phyloP scores from a whole-genome alignment of 2,329 filamentous ascomycete species.

The Byssothecium circinans region DNA sequence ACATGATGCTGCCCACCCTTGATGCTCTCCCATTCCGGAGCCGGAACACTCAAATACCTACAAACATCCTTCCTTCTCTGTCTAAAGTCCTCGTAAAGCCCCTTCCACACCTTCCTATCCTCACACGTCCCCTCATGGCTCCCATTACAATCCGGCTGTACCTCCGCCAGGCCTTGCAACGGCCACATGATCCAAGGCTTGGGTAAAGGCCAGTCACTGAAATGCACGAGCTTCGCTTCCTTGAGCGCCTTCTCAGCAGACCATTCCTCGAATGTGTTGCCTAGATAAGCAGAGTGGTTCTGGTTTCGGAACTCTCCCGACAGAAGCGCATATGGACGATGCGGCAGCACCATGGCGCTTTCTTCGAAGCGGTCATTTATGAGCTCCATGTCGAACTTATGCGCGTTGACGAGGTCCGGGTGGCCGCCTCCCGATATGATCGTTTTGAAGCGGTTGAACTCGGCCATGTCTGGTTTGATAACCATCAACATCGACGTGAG shows the following conservation, averaged over 20 bases:
- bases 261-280: slow-evolving; percentile 59
- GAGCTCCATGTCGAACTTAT: slow-evolving; percentile 67
- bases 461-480: slow-evolving; percentile 58
- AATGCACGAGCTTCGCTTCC: slow-evolving; percentile 69
- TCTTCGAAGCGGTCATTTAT: slow-evolving; percentile 64
- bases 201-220: slow-evolving; percentile 70
- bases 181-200: slow-evolving; percentile 63
- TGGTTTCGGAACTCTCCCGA: slow-evolving; percentile 63
- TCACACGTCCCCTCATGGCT: slow-evolving; percentile 32
- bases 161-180: slow-evolving; percentile 43
- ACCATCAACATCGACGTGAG: slow-evolving; percentile 66
- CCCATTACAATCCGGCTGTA: slow-evolving; percentile 50
- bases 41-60: slow-evolving; percentile 42
- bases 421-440: slow-evolving; percentile 32
- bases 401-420: slow-evolving; percentile 29
- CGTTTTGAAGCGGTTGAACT: slow-evolving; percentile 48
- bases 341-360: slow-evolving; percentile 63
- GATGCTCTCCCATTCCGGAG: slow-evolving; percentile 41
- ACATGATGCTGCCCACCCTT: slow-evolving; percentile 19
- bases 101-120: slow-evolving; percentile 49
- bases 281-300: slow-evolving; percentile 56
- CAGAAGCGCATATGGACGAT: slow-evolving; percentile 63
- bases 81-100: slow-evolving; percentile 50
- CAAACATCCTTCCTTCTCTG: slow-evolving; percentile 46
- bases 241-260: slow-evolving; percentile 58